Conservation (phyloP, 805 yeast species). For the Saccharomycopsis sp. region DNA sequence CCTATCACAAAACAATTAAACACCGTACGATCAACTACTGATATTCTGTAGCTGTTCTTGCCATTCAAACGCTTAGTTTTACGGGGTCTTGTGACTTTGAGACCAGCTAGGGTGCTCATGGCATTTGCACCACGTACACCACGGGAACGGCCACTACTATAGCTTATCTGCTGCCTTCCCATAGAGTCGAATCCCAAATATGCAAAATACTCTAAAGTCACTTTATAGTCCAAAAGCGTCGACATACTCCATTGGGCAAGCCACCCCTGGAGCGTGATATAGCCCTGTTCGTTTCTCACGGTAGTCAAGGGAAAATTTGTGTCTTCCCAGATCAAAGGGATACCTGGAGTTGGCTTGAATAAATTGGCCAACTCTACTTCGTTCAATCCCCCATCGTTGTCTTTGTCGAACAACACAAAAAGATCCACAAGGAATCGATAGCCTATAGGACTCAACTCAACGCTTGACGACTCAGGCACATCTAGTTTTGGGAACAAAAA, state of each 20-base stretch:
- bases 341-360: constrained; percentile 88
- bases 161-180: constrained; percentile 22
- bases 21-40: constrained; percentile 77
- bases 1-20: constrained; percentile 88
- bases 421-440: constrained; percentile 87
- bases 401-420: constrained; percentile 82
- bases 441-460: constrained; percentile 88
- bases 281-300: constrained; percentile 83
- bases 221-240: constrained; percentile 74
- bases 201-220: constrained; percentile 82
- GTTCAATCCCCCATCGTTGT: constrained; percentile 92
- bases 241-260: constrained; percentile 98
- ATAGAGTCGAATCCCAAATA: constrained; percentile 69
- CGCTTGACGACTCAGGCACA: constrained; percentile 67
- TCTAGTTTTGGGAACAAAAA: constrained; percentile 75
- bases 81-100: constrained; percentile 79
- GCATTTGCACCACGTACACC: constrained; percentile 22
- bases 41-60: constrained; percentile 53
- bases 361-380: constrained; percentile 60
- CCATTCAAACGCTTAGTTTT: constrained; percentile 60
- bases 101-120: constrained; percentile 37
- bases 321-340: constrained; percentile 82
- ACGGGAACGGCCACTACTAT: constrained; percentile 17
- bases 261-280: constrained; percentile 96
- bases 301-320: constrained; percentile 81